Evolutionary conservation across 371 early-diverging fungal genomes (phyloP).

Genomic region (Mortierella sp.): DNA sequence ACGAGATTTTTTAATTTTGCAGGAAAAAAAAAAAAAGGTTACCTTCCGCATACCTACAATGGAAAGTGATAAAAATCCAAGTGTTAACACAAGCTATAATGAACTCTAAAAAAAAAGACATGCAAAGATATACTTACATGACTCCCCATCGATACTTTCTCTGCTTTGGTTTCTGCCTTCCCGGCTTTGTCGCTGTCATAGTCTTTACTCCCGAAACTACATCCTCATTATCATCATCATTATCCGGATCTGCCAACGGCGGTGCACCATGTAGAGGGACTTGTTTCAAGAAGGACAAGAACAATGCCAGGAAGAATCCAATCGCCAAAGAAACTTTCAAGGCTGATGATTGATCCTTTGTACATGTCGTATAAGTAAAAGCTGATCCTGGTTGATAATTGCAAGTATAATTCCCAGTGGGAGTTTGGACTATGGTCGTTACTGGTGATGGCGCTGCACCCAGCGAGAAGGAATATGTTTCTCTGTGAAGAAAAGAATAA

Average conservation of each 20-base stretch:
- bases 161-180: not conserved
- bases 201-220: not conserved
- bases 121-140: slow-evolving; percentile 20
- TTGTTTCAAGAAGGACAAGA: slow-evolving; percentile 51
- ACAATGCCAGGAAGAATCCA: slow-evolving; percentile 50
- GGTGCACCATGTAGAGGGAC: slow-evolving; percentile 36
- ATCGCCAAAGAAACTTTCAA: slow-evolving; percentile 39
- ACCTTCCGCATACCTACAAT: slow-evolving; percentile 42
- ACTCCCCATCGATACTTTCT: slow-evolving; percentile 40
- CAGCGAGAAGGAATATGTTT: slow-evolving; percentile 52
- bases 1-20: too few relatives aligned
- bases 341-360: slow-evolving; percentile 35
- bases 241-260: slow-evolving; percentile 14
- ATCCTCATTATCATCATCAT: slow-evolving; percentile 9
- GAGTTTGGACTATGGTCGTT: slow-evolving; percentile 35
- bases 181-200: not conserved
- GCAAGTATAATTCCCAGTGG: slow-evolving; percentile 35
- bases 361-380: slow-evolving; percentile 38
- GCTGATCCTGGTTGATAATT: slow-evolving; percentile 23
- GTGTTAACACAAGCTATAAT: not conserved
- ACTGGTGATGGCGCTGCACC: slow-evolving; percentile 38
- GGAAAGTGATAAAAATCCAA: not conserved
- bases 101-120: not conserved
- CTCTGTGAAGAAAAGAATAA: slow-evolving; percentile 18
- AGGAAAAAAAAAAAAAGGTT: too few relatives aligned